Percentiles rank a stretch among this genome's conserved stretches.
Evolutionary conservation across 345 rosid genomes (phyloP).

Genomic region (Dipteronia sinensis): DNA sequence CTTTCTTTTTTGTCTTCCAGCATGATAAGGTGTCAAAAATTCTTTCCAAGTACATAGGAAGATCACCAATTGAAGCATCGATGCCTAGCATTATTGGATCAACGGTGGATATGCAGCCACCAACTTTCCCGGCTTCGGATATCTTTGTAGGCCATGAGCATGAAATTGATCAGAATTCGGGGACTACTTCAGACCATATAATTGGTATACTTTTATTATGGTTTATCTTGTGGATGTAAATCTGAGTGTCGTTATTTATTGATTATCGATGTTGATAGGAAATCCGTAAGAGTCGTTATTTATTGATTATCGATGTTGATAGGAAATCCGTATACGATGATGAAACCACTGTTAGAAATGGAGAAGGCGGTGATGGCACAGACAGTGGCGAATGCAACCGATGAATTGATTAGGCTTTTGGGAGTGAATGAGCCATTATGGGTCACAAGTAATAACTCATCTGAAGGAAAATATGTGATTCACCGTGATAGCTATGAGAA

Average conservation of each 20-base stretch:
- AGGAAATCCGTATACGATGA: not conserved
- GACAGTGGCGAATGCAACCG: constrained; percentile 49
- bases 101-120: not conserved
- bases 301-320: too few species aligned
- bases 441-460: constrained; percentile 37
- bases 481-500: constrained; percentile 43
- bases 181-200: not conserved
- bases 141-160: not conserved
- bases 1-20: constrained; percentile 30
- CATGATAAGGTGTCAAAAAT: constrained; percentile 36
- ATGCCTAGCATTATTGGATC: constrained; percentile 12
- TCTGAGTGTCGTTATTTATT: too few species aligned
- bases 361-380: constrained; percentile 44
- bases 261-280: too few species aligned
- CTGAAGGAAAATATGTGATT: constrained; percentile 40
- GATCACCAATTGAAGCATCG: constrained; percentile 23
- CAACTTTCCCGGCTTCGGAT: constrained; percentile 9
- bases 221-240: too few species aligned
- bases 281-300: too few species aligned
- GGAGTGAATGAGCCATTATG: constrained; percentile 52
- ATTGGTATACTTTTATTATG: too few species aligned
- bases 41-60: constrained; percentile 41
- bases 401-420: constrained; percentile 54
- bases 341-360: constrained; percentile 13
- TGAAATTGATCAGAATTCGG: constrained; percentile 17